phyloP scores from a whole-genome alignment of 192 early-diverging fungal species.

The Jimgerdemannia lactiflua region DNA sequence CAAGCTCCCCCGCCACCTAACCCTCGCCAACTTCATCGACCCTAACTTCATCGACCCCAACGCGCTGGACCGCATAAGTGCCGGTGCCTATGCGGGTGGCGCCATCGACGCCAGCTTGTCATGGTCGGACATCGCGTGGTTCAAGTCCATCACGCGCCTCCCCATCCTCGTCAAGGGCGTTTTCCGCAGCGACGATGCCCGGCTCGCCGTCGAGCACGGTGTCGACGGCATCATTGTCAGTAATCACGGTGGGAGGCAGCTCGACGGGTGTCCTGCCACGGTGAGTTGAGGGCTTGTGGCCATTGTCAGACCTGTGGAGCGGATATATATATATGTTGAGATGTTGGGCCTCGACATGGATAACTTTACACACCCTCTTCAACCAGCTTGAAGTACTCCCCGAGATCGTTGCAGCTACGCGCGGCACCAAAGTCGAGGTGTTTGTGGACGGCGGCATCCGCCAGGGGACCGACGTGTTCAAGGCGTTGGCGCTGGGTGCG shows the following conservation, averaged over 20 bases:
- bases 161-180: conserved; percentile 92
- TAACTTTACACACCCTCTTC: neutral
- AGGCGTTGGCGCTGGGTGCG: conserved; percentile 84
- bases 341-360: too few species aligned
- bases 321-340: too few species aligned
- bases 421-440: conserved; percentile 57
- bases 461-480: conserved; percentile 77
- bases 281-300: conserved; percentile 30
- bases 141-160: conserved; percentile 71
- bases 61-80: conserved; percentile 7
- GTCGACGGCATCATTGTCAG: conserved; percentile 82
- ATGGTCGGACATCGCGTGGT: conserved; percentile 88
- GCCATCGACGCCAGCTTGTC: conserved; percentile 70
- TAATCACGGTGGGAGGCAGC: conserved; percentile 95
- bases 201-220: conserved; percentile 71
- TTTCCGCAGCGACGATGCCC: conserved; percentile 81
- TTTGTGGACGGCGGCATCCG: conserved; percentile 84
- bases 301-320: too few species aligned
- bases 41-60: conserved; percentile 47
- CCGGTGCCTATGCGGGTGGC: conserved; percentile 19
- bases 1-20: conserved; percentile 58
- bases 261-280: conserved; percentile 55
- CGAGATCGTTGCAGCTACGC: conserved; percentile 61
- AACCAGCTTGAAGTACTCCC: conserved; percentile 66
- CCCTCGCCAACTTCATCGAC: conserved; percentile 74